Evolutionary conservation across 2,329 filamentous ascomycete genomes (phyloP).

Genomic region (Ambrosiella xylebori): DNA sequence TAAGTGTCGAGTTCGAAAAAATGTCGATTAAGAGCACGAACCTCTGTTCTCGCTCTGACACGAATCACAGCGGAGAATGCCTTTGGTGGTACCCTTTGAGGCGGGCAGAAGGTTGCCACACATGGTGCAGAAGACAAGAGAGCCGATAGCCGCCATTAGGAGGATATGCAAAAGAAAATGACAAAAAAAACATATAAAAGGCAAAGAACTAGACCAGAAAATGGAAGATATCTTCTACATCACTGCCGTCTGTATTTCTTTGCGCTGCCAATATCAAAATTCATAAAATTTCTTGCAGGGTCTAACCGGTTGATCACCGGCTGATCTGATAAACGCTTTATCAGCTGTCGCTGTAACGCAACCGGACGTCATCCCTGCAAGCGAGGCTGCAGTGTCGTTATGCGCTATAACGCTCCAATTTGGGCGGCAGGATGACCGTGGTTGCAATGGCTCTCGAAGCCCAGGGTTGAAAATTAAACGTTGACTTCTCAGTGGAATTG

Average conservation of each 20-base stretch:
- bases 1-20: constrained; percentile 6
- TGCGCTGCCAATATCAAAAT: neutral
- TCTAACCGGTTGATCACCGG: neutral
- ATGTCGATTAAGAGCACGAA: constrained; percentile 21
- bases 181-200: neutral
- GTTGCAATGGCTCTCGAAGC: neutral
- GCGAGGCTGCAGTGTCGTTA: constrained; percentile 7
- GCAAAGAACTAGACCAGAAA: neutral
- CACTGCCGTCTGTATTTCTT: neutral
- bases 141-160: constrained; percentile 74
- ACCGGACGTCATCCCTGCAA: constrained; percentile 9
- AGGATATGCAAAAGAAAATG: constrained; percentile 1
- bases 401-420: neutral
- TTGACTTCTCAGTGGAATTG: neutral
- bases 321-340: constrained; percentile 9
- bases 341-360: neutral
- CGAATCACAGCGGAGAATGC: constrained; percentile 64
- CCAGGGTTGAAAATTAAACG: neutral
- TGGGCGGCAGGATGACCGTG: neutral
- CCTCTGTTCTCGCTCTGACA: constrained; percentile 76
- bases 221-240: neutral
- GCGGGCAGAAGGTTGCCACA: constrained; percentile 81
- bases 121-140: constrained; percentile 79
- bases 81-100: constrained; percentile 59
- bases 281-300: constrained; percentile 6